Percentiles rank a stretch among this genome's conserved stretches.
Evolutionary conservation across 83 land plant genomes (phyloP).

Genomic region (Isoetes engelmannii): DNA sequence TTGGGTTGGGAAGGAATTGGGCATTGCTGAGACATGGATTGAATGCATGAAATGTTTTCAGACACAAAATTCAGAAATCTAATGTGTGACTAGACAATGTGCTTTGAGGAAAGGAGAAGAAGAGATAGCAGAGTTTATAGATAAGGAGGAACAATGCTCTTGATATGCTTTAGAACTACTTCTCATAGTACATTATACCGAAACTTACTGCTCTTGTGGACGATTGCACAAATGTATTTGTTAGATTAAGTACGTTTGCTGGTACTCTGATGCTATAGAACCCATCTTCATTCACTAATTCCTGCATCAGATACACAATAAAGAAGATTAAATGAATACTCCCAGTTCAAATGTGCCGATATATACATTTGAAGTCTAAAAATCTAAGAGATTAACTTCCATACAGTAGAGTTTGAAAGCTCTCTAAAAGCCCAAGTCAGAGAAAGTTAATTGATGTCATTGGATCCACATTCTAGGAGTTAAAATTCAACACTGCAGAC

Average conservation of each 20-base stretch:
- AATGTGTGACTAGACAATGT: background rate
- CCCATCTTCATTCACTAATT: constrained; percentile 57
- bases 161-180: too few relatives aligned
- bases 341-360: background rate
- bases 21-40: background rate
- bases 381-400: background rate
- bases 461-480: background rate
- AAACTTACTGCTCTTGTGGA: constrained; percentile 78
- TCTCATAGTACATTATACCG: background rate
- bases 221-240: constrained; percentile 53
- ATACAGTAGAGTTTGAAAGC: constrained; percentile 4
- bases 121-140: too few relatives aligned
- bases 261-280: constrained; percentile 69
- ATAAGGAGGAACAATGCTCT: too few relatives aligned
- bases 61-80: background rate
- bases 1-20: background rate
- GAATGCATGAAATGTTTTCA: background rate
- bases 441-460: background rate
- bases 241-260: constrained; percentile 49
- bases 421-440: background rate
- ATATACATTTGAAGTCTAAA: background rate
- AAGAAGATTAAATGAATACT: constrained; percentile 5
- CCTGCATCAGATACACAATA: constrained; percentile 29
- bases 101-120: too few relatives aligned
- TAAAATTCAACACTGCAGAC: too few relatives aligned